phyloP scores from a whole-genome alignment of 306 rosid species.

The Lathyrus oleraceus region DNA sequence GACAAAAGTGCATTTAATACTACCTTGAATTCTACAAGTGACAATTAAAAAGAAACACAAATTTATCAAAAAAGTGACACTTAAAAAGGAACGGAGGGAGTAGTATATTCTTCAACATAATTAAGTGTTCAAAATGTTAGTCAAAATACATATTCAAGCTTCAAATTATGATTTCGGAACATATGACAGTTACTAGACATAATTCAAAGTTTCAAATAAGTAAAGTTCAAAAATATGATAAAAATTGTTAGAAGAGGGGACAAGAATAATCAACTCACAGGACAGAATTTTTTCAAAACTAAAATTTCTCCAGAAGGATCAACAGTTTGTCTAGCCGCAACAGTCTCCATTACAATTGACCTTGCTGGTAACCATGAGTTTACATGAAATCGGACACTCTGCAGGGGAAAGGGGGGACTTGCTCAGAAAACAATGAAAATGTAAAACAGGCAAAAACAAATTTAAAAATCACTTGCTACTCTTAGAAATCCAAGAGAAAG shows the following conservation, averaged over 20 bases:
- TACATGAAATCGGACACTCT: conserved; percentile 74
- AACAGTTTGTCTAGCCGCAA: conserved; percentile 63
- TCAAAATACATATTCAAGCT: conserved; percentile 12
- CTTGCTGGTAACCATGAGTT: conserved; percentile 98
- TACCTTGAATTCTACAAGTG: too few relatives aligned
- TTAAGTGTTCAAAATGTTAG: conserved; percentile 4
- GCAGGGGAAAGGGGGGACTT: conserved; percentile 31
- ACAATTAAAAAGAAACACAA: too few relatives aligned
- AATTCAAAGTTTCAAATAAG: conserved; percentile 9
- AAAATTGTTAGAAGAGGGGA: neutral
- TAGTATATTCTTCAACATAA: conserved; percentile 10
- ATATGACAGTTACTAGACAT: conserved; percentile 13
- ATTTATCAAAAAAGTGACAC: too few relatives aligned
- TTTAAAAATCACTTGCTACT: neutral
- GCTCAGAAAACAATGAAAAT: conserved; percentile 33
- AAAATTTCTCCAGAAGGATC: conserved; percentile 91
- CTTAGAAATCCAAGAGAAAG: neutral
- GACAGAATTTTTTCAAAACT: conserved; percentile 80
- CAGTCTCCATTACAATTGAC: conserved; percentile 80
- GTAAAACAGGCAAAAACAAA: neutral
- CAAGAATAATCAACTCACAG: conserved; percentile 62
- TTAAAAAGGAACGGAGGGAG: too few relatives aligned
- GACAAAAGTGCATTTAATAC: too few relatives aligned
- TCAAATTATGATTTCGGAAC: conserved; percentile 22
- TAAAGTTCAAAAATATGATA: conserved; percentile 9